Conservation (phyloP, 257 asterid species). For the Solanum megistacrolobum region DNA sequence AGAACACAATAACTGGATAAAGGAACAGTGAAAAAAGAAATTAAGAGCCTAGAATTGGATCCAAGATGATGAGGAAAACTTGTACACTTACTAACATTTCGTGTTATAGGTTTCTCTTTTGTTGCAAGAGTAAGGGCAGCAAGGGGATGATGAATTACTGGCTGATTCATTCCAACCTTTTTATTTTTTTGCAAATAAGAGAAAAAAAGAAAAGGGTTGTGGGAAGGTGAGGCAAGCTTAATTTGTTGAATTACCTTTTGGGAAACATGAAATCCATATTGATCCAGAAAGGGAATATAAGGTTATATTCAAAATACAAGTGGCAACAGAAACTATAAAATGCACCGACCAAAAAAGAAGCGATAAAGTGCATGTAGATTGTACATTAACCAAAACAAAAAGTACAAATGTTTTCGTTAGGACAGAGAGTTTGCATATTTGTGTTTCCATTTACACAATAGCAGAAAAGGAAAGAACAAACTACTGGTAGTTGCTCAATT, state of each 20-base stretch:
- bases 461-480: not conserved
- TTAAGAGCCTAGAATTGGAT: not conserved
- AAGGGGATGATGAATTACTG: not conserved
- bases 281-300: not conserved
- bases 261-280: not conserved
- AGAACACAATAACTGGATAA: not conserved
- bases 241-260: not conserved
- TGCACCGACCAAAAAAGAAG: not conserved
- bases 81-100: not conserved
- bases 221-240: not conserved
- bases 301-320: not conserved
- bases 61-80: not conserved
- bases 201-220: not conserved
- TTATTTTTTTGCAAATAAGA: not conserved
- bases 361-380: not conserved
- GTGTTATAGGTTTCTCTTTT: not conserved
- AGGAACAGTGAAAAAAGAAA: not conserved
- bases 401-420: not conserved
- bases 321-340: not conserved
- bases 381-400: not conserved
- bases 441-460: not conserved
- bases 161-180: not conserved
- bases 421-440: not conserved
- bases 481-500: not conserved
- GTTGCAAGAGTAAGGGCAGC: not conserved